Evolutionary conservation across 495 filamentous ascomycete genomes (phyloP), one percentile per base, ranked within the genome.

Genomic region (Penicillium chermesinum): DNA sequence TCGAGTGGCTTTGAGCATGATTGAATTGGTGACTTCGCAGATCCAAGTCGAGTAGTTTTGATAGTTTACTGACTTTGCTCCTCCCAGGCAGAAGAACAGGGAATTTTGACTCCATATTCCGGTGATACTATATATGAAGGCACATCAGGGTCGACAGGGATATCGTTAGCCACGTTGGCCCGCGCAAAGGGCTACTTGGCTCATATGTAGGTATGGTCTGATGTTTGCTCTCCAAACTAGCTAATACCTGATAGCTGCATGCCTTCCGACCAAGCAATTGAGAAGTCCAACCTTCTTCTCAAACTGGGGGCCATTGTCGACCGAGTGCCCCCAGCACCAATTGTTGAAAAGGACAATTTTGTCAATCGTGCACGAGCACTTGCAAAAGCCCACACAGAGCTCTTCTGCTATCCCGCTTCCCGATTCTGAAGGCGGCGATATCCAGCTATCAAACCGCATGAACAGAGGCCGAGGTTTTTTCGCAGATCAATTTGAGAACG

Each of bases 81-180:
- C 12, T 1, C 38, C 3, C 43, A 84, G 71, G 93, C 94, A 27
- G 91, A 97, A 72, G 76, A 82, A 54, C 69, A 78, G 44, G 89
- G 89, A 2, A 73, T 91, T 7, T 67, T 99, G 41, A 79, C 71
- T 4, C 93, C 94, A 0, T 71, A 86, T 57, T 82, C 85, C 17
- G 91, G 91, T 46, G 94, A 97, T 59, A 89, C 84, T 16, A 86
- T 99, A 57, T 99, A 97, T 69, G 93, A 99, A 71, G 93, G 94
- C 39, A 99, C 94, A 5, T 91, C 95, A 10, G 93, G 93, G 45
- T 90, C 85, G 44, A 95, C 89, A 0, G 91, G 91, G 4, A 96
- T 98, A 50, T 96, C 93, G 3, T 75, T 99, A 16, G 94, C 94
- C 2, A 85, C 86, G 2, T 76, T 99, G 38, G 89, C 88, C 32